A percentile compares a stretch with the other conserved stretches of the same genome.
Conservation (phyloP, 352 stramenopile genomes). For the Pythium phragmiticola region DNA sequence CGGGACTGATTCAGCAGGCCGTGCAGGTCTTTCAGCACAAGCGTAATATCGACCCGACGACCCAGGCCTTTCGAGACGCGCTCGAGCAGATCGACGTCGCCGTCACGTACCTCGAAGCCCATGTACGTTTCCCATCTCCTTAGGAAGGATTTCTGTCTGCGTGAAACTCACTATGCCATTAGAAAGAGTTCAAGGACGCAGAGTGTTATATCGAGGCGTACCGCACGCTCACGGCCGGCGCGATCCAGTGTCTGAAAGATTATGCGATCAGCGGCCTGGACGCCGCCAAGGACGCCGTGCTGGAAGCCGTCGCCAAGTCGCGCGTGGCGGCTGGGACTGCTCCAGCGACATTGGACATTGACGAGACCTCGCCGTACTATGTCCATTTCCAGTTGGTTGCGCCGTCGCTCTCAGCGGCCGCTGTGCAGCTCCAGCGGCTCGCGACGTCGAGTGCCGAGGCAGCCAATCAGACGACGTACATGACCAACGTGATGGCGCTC, state of each 20-base stretch:
- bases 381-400: constrained; percentile 75
- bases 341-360: constrained; percentile 36
- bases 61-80: constrained; percentile 49
- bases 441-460: constrained; percentile 23
- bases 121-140: constrained; percentile 35
- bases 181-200: constrained; percentile 72
- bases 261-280: constrained; percentile 70
- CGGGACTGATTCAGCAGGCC: constrained; percentile 26
- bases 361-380: constrained; percentile 76
- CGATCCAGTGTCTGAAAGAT: constrained; percentile 65
- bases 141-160: neutral
- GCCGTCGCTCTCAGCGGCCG: constrained; percentile 52
- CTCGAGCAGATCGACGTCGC: constrained; percentile 71
- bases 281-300: constrained; percentile 63
- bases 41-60: constrained; percentile 70
- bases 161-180: constrained; percentile 13
- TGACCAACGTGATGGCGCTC: constrained; percentile 43
- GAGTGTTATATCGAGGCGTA: constrained; percentile 77
- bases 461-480: constrained; percentile 33
- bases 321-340: constrained; percentile 1
- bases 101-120: constrained; percentile 59
- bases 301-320: constrained; percentile 47
- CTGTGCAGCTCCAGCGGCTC: constrained; percentile 62
- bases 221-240: constrained; percentile 53
- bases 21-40: constrained; percentile 82